Base-by-base conservation (phyloP, 176 grass and related monocot species). In the Aegilops tauschii region DNA sequence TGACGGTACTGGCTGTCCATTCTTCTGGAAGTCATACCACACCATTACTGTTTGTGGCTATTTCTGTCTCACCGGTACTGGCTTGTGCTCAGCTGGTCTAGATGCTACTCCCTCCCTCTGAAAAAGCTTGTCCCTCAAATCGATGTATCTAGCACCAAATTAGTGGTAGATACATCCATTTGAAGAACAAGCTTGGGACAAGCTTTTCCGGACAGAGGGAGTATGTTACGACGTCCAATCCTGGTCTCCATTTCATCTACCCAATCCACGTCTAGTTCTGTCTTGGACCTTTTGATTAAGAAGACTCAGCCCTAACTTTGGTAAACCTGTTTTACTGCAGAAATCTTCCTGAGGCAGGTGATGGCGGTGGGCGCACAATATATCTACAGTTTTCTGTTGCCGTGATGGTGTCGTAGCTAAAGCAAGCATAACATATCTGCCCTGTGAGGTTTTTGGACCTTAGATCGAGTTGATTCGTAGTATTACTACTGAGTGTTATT, bases 381-480 rank as follows among this genome's bases (percentile, higher is more conserved):
- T 79, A 69, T 69, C 62, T 9, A 16, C 20, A 50, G 16, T 66
- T 73, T 40, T 27, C 28, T 10, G 1, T 73, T 16, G 28, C 40
- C 37, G 20, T 79, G 66, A 9, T 65, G 8, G 12, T 76, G 25
- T 36, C 35, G 63, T 77, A 21, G 52, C 9, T 63, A 39, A 77
- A 77, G 78, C 44, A 69, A 68, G 17, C 54, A 58, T 20, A 58
- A 58, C 54, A 58, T 58, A 58, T 58, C 54, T 90, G 29, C 13
- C 54, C 21, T 2, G 50, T 40, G 74, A 71, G 52, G 54, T 81
- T 86, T 85, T 81, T 77, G 78, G 37, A 67, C 61, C 73, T 13
- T 73, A 42, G 56, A 23, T 85, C 11, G 76, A 58, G 62, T 86
- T 12, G 50, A 36, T 2, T 86, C 27, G 37, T 23, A 65, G 45